Evolutionary conservation across 1,284 basidiomycete genomes (phyloP).

Genomic region (Tilletia setariae): DNA sequence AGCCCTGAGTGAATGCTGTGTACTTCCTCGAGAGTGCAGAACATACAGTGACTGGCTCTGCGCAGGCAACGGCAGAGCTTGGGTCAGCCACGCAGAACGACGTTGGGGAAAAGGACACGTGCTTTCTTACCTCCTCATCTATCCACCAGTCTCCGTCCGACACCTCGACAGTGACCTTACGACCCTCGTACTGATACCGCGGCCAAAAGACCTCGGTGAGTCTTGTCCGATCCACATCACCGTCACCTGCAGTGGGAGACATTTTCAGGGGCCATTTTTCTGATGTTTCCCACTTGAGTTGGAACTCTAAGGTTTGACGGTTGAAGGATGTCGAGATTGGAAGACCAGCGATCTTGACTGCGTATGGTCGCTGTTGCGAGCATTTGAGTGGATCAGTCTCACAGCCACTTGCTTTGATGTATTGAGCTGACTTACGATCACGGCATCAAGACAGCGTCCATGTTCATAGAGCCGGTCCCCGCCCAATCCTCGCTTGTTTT

Average conservation of each 20-base stretch:
- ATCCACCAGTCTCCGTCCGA: conserved; percentile 28
- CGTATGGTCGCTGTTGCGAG: conserved; percentile 21
- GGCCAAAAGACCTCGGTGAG: conserved; percentile 38
- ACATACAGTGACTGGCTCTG: too few species aligned
- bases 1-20: background rate
- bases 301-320: conserved; percentile 2
- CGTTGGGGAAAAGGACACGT: too few species aligned
- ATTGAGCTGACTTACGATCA: conserved; percentile 55
- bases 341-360: conserved; percentile 22
- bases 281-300: conserved; percentile 17
- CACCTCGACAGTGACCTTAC: conserved; percentile 20
- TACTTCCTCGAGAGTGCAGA: too few species aligned
- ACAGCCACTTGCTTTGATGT: background rate
- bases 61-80: too few species aligned
- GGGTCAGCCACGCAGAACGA: too few species aligned
- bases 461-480: conserved; percentile 68
- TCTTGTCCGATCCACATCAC: background rate
- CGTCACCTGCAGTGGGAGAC: background rate
- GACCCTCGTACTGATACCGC: conserved; percentile 16
- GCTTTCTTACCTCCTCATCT: conserved; percentile 15
- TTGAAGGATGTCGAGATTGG: conserved; percentile 20
- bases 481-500: conserved; percentile 57
- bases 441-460: conserved; percentile 69
- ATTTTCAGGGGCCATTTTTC: background rate
- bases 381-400: background rate